Percentiles rank a stretch among this genome's conserved stretches.
Conservation (phyloP, 257 asterid species). For the Gentiana straminea region DNA sequence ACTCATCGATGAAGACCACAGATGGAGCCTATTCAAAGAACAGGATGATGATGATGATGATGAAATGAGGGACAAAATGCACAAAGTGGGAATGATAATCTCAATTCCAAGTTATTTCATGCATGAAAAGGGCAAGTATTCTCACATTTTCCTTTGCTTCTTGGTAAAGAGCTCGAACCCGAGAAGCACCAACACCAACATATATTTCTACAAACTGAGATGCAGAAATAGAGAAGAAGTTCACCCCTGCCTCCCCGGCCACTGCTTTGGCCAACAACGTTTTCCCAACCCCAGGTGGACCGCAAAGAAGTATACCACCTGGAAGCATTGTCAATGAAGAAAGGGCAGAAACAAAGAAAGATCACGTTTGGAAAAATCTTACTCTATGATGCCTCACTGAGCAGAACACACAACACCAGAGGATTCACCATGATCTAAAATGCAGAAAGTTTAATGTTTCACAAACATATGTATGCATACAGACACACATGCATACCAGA, state of each 20-base stretch:
- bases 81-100: neutral
- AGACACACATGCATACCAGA: too few species aligned
- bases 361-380: too few species aligned
- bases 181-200: constrained; percentile 99
- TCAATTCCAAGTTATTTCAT: too few species aligned
- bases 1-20: constrained; percentile 94
- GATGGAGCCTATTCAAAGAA: constrained; percentile 63
- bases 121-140: constrained; percentile 3
- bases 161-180: constrained; percentile 92
- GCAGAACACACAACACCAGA: too few species aligned
- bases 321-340: constrained; percentile 15
- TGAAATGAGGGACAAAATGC: neutral
- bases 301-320: constrained; percentile 98
- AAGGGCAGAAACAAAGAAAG: constrained; percentile 7
- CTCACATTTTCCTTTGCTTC: constrained; percentile 95
- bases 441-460: too few species aligned
- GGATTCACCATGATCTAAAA: too few species aligned
- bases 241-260: constrained; percentile 99
- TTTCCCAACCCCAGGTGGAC: constrained; percentile 99
- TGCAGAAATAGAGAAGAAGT: constrained; percentile 97
- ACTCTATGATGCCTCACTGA: too few species aligned
- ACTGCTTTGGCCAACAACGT: constrained; percentile 95
- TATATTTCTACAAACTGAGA: constrained; percentile 97
- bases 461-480: too few species aligned
- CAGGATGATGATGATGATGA: neutral